Percentiles rank a stretch among this genome's conserved stretches.
phyloP scores from a whole-genome alignment of 495 filamentous ascomycete species.

The Aspergillus incahuasiensis region DNA sequence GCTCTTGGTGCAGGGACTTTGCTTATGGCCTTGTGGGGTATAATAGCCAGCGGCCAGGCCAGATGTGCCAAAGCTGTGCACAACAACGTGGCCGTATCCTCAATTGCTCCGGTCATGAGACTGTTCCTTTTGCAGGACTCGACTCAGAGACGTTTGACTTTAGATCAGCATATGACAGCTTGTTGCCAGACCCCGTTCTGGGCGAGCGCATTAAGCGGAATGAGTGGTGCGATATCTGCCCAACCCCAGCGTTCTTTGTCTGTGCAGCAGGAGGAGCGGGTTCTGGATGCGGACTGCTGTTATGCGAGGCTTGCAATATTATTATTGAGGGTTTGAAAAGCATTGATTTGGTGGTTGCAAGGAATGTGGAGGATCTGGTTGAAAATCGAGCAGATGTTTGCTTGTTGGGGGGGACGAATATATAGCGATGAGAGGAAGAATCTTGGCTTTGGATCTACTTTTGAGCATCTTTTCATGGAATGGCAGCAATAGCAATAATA shows the following conservation, averaged over 20 bases:
- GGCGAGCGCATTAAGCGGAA: slow-evolving; percentile 8
- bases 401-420: slow-evolving; percentile 19
- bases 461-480: no score
- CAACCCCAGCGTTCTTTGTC: slow-evolving; percentile 30
- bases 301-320: slow-evolving; percentile 35
- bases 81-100: slow-evolving; percentile 27
- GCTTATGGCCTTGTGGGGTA: slow-evolving; percentile 35
- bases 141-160: slow-evolving; percentile 19
- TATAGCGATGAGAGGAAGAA: slow-evolving; percentile 3
- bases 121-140: slow-evolving; percentile 20
- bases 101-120: slow-evolving; percentile 28
- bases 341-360: slow-evolving; percentile 25
- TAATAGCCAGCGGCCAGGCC: slow-evolving; percentile 25
- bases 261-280: no score
- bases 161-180: slow-evolving; percentile 19
- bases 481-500: slow-evolving; percentile 3
- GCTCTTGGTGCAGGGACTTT: slow-evolving; percentile 35
- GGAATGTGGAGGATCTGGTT: slow-evolving; percentile 18
- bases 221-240: slow-evolving; percentile 41
- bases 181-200: slow-evolving; percentile 12
- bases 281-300: slow-evolving; percentile 34
- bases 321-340: slow-evolving; percentile 21
- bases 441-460: no score
- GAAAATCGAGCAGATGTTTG: slow-evolving; percentile 36
- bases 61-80: slow-evolving; percentile 38